Conservation (phyloP, 352 stramenopile genomes). For the Phytophthora cactorum region DNA sequence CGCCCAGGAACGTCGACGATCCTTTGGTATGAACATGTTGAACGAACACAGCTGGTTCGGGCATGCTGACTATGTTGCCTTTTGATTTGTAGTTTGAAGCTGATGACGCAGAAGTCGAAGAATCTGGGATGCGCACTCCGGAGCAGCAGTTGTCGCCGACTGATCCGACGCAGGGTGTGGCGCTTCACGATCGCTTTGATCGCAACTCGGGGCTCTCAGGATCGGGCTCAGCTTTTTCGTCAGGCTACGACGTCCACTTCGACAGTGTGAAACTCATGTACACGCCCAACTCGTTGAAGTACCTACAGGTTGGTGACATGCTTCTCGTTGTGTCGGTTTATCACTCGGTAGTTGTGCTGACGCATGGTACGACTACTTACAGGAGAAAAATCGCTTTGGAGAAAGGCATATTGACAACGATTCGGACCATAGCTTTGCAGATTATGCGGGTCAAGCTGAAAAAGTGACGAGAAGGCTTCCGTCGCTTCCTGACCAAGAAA, state of each 20-base stretch:
- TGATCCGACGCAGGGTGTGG: conserved; percentile 18
- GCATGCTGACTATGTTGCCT: conserved; percentile 2
- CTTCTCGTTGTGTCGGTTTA: not conserved
- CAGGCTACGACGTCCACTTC: conserved; percentile 74
- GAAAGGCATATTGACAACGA: conserved; percentile 2
- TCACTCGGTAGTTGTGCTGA: conserved; percentile 6
- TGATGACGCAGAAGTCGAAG: not conserved
- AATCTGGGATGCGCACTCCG: conserved; percentile 6
- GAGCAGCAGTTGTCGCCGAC: conserved; percentile 27
- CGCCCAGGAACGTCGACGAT: conserved; percentile 31
- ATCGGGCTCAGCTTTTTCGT: conserved; percentile 63
- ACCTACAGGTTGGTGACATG: conserved; percentile 62
- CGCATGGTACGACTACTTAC: not conserved
- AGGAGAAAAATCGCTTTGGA: conserved; percentile 38
- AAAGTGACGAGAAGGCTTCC: conserved; percentile 17
- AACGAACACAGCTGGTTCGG: not conserved
- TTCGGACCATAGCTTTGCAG: conserved; percentile 7
- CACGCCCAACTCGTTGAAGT: conserved; percentile 76
- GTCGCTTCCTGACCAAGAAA: conserved; percentile 22
- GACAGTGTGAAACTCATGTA: conserved; percentile 54
- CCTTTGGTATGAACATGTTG: conserved; percentile 19
- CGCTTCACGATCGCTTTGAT: conserved; percentile 31
- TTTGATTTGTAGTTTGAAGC: conserved; percentile 25
- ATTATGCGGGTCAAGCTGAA: conserved; percentile 38
- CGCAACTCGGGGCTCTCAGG: conserved; percentile 38